Evolutionary conservation across 2,329 filamentous ascomycete species (phyloP).

Genomic region (Monilinia polystroma): DNA sequence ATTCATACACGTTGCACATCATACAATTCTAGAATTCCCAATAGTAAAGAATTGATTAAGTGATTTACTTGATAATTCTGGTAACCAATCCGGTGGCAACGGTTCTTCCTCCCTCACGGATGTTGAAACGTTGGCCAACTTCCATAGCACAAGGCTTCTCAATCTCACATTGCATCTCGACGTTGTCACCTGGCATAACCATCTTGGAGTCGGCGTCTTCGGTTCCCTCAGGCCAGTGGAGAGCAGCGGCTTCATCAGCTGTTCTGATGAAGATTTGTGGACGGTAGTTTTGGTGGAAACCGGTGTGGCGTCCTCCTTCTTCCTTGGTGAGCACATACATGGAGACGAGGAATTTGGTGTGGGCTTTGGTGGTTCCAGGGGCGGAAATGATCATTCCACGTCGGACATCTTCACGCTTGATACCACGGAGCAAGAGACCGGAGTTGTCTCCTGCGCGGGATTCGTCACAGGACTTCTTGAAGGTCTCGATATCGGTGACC

Average conservation of each 20-base stretch:
- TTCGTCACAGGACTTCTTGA: conserved; percentile 99
- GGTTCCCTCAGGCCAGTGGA: conserved; percentile 83
- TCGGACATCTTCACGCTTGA: conserved; percentile 90
- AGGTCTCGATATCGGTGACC: conserved; percentile 99
- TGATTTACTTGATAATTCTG: conserved; percentile 56
- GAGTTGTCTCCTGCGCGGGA: conserved; percentile 97
- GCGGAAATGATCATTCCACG: conserved; percentile 93
- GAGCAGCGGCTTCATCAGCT: conserved; percentile 73
- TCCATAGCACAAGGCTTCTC: conserved; percentile 85
- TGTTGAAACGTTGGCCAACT: conserved; percentile 92
- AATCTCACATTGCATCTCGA: conserved; percentile 91
- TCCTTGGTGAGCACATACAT: conserved; percentile 98
- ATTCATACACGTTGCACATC: conserved; percentile 9
- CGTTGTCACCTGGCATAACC: conserved; percentile 98
- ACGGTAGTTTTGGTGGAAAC: conserved; percentile 94
- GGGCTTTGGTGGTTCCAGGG: conserved; percentile 80
- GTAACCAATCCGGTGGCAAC: conserved; percentile 83
- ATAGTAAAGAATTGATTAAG: background rate
- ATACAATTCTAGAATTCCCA: background rate
- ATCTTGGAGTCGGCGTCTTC: conserved; percentile 72
- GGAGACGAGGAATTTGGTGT: conserved; percentile 89
- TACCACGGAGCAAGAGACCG: conserved; percentile 89
- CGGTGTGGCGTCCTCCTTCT: conserved; percentile 94
- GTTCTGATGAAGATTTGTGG: conserved; percentile 96
- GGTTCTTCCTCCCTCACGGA: conserved; percentile 92